Evolutionary conservation across 495 filamentous ascomycete genomes (phyloP), one percentile per base, ranked within the genome.

Genomic region (Copromyces sp.): DNA sequence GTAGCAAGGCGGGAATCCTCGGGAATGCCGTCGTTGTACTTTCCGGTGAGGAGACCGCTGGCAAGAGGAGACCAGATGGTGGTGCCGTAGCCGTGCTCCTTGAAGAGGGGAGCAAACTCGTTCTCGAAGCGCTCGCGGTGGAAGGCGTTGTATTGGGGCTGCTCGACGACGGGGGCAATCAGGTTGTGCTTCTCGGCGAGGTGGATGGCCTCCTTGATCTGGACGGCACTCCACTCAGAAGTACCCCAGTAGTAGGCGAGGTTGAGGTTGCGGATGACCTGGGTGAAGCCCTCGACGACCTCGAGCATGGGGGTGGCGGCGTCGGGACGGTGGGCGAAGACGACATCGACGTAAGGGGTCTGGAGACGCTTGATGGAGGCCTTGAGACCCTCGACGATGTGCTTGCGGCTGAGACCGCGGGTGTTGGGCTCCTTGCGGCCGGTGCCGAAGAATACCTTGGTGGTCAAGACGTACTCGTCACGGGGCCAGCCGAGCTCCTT

Each of bases 181-280:
- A 97, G 85, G 29, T 89, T 87, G 44, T 95, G 84, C 73, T 83
- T 85, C 73, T 93, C 90, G 16, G 94, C 94, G 44, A 92, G 82
- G 53, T 89, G 84, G 84, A 90, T 93, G 8, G 94, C 94, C 72
- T 90, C 85, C 9, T 88, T 86, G 77, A 97, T 95, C 83, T 97
- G 92, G 69, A 88, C 89, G 9, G 93, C 92, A 72, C 85, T 86
- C 94, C 93, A 96, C 84, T 95, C 92, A 0, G 90, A 93, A 1
- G 94, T 96, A 40, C 94, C 94, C 94, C 93, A 97, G 86, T 96
- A 95, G 78, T 95, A 90, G 32, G 91, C 89, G 65, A 80, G 78
- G 83, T 93, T 91, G 53, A 93, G 91, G 65, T 86, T 86, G 80
- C 90, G 84, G 75, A 97, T 93, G 39, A 91, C 81, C 78, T 93